Conservation (phyloP, 2,329 filamentous ascomycete species). For the Blastomyces parvus region DNA sequence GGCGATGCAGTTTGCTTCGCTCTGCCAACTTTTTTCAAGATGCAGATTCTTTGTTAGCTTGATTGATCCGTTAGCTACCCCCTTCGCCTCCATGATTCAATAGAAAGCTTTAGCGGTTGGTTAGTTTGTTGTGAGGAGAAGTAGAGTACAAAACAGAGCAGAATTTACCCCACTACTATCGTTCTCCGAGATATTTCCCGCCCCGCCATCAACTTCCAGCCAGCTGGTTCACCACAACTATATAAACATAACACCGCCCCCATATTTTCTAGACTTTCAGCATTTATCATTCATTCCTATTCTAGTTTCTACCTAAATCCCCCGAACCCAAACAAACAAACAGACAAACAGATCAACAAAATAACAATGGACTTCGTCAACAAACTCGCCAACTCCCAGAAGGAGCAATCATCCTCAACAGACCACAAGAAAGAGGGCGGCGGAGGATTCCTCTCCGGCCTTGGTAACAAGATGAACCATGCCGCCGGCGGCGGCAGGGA, state of each 20-base stretch:
- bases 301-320: not conserved
- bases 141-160: not conserved
- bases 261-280: not conserved
- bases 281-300: not conserved
- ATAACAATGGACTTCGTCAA: constrained; percentile 35
- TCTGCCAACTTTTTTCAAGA: not conserved
- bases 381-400: constrained; percentile 36
- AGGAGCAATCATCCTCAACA: constrained; percentile 17
- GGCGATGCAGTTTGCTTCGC: not conserved
- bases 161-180: not conserved
- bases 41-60: not conserved
- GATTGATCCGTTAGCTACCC: not conserved
- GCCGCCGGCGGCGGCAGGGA: constrained; percentile 62
- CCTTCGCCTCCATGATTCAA: not conserved
- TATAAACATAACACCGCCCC: not conserved
- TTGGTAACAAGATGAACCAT: constrained; percentile 62
- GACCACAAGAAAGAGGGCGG: constrained; percentile 20
- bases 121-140: no score
- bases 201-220: not conserved
- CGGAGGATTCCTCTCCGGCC: constrained; percentile 46
- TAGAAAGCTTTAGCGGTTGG: no score
- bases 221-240: not conserved
- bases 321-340: not conserved
- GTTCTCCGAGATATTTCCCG: not conserved
- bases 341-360: not conserved